Evolutionary conservation across 2,329 filamentous ascomycete genomes (phyloP), one percentile per base, ranked within the genome.

Genomic region (Cercospora nicotianae): DNA sequence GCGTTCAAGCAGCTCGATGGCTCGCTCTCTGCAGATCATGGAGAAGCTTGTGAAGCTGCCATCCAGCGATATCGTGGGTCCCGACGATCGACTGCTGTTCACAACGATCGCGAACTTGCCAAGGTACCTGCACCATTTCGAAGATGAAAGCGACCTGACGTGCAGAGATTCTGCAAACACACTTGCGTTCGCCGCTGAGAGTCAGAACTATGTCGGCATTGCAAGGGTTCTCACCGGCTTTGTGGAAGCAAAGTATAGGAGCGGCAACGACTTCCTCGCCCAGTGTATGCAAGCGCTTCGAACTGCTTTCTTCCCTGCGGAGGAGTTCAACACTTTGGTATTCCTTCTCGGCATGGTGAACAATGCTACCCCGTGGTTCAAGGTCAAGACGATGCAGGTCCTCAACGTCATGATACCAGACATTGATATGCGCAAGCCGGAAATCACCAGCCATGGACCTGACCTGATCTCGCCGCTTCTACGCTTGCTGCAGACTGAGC

Each of bases 391-490:
- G 0, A 96, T 99, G 91, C 90, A 92, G 68, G 89, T 98, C 12
- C 86, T 99, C 0, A 91, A 91, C 75, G 86, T 91, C 20, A 83
- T 97, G 67, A 91, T 99, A 58, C 92, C 93, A 0, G 90, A 94
- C 63, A 91, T 97, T 33, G 94, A 99, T 76, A 96, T 98, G 91
- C 90, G 90, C 65, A 94, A 94, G 74, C 89, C 91, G 0, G 94
- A 97, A 72, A 92, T 99, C 70, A 91, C 93, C 4, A 90, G 89
- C 7, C 93, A 98, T 78, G 94, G 95, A 0, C 94, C 94, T 0
- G 96, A 99, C 80, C 86, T 99, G 59, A 96, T 99, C 65, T 97
- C 95, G 1, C 96, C 95, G 0, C 85, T 99, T 0, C 82, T 99
- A 64, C 89, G 95, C 64, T 85, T 99, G 20, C 81, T 99, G 45